These are phyloP conservation scores for Penicillium janthinellum DNA, from an alignment of 2,329 filamentous ascomycete species.

Conservation along the genomic window DNA sequence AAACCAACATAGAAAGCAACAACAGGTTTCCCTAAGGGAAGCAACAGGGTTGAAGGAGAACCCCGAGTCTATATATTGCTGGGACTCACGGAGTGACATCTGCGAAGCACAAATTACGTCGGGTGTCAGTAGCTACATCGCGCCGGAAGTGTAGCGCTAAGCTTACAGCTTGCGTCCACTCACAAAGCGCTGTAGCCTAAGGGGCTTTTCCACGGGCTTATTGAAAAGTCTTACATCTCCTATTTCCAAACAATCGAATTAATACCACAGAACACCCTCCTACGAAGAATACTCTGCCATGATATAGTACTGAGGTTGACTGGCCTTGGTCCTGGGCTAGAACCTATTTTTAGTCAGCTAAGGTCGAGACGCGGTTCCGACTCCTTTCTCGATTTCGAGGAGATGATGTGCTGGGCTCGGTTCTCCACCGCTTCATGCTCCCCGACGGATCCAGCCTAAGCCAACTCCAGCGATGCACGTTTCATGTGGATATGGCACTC, in stretches of 20 bases:
- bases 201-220: background rate
- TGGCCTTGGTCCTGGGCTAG: background rate
- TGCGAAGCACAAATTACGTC: background rate
- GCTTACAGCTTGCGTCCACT: background rate
- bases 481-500: constrained; percentile 4
- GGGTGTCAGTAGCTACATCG: background rate
- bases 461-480: constrained; percentile 9
- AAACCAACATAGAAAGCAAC: background rate
- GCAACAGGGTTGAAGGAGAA: background rate
- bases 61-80: background rate
- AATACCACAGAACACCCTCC: too few species aligned
- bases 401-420: background rate
- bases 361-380: constrained; percentile 8
- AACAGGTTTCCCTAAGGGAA: background rate
- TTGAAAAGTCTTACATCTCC: background rate
- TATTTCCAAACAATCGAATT: background rate
- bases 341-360: constrained; percentile 13
- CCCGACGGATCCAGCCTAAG: constrained; percentile 4
- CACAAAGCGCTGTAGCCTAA: background rate
- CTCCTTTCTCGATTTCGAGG: background rate
- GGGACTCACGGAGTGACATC: background rate
- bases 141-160: constrained; percentile 1
- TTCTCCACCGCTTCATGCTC: constrained; percentile 3
- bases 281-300: background rate
- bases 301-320: background rate